Percentiles rank a stretch among this genome's conserved stretches.
These are phyloP conservation scores for Pinus taeda DNA, from an alignment of 75 land plant species.

Conservation along the genomic window DNA sequence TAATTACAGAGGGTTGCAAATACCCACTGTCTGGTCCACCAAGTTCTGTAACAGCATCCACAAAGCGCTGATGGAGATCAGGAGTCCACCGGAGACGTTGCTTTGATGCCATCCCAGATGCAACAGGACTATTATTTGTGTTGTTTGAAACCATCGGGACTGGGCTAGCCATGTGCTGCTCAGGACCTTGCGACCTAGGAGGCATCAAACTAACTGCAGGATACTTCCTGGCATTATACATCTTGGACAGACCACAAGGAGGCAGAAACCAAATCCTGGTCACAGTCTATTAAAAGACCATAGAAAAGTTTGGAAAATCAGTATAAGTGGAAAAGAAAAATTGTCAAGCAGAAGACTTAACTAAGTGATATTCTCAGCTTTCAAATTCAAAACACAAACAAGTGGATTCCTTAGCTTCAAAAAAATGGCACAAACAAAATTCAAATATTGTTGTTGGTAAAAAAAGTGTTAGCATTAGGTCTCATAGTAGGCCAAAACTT, in stretches of 20 bases:
- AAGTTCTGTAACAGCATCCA: slow-evolving; percentile 37
- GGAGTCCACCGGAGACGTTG: slow-evolving; percentile 39
- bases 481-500: too few species aligned
- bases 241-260: background rate
- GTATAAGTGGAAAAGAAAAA: too few species aligned
- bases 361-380: too few species aligned
- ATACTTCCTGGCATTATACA: slow-evolving; percentile 10
- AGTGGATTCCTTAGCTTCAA: too few species aligned
- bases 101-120: slow-evolving; percentile 19
- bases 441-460: too few species aligned
- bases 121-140: slow-evolving; percentile 8
- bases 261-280: too few species aligned
- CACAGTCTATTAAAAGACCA: too few species aligned
- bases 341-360: too few species aligned
- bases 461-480: too few species aligned
- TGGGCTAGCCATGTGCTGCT: background rate
- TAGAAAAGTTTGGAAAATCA: too few species aligned
- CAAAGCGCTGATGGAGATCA: slow-evolving; percentile 30
- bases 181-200: slow-evolving; percentile 11
- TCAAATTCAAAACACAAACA: too few species aligned
- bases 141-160: slow-evolving; percentile 10
- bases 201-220: slow-evolving; percentile 17
- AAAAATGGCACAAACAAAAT: too few species aligned
- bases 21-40: slow-evolving; percentile 42
- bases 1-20: slow-evolving; percentile 4